Percentiles rank a stretch among this genome's conserved stretches.
Conservation (phyloP, 306 rosid genomes). For the Glycine tomentella region DNA sequence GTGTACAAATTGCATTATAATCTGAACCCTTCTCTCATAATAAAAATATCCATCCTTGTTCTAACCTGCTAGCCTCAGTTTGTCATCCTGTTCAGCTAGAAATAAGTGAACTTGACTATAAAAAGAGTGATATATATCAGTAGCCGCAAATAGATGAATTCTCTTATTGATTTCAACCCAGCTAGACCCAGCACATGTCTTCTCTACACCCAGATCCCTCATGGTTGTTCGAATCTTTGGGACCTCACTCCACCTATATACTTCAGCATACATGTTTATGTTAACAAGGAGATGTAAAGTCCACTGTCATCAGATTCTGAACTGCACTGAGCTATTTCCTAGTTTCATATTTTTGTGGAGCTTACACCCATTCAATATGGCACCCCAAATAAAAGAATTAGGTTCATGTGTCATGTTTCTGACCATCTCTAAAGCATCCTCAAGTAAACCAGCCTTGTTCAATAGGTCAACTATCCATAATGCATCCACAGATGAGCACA, state of each 20-base stretch:
- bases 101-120: constrained; percentile 55
- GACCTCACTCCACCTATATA: constrained; percentile 70
- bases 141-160: constrained; percentile 68
- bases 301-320: constrained; percentile 67
- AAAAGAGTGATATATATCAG: constrained; percentile 65
- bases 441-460: constrained; percentile 81
- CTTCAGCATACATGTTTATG: constrained; percentile 66
- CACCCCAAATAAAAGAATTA: constrained; percentile 80
- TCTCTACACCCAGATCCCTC: constrained; percentile 76
- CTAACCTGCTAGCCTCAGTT: constrained; percentile 59
- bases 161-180: constrained; percentile 72
- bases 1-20: neutral
- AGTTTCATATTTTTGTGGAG: constrained; percentile 55
- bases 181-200: constrained; percentile 77
- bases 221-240: constrained; percentile 60
- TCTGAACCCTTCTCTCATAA: constrained; percentile 13
- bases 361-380: constrained; percentile 83
- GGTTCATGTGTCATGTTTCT: constrained; percentile 63
- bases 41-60: constrained; percentile 4
- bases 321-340: constrained; percentile 65
- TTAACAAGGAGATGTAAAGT: constrained; percentile 65
- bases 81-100: constrained; percentile 62
- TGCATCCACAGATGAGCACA: constrained; percentile 87
- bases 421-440: constrained; percentile 71
- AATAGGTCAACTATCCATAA: constrained; percentile 64